Base-by-base conservation (phyloP, 306 rosid species). In the Cicer arietinum region DNA sequence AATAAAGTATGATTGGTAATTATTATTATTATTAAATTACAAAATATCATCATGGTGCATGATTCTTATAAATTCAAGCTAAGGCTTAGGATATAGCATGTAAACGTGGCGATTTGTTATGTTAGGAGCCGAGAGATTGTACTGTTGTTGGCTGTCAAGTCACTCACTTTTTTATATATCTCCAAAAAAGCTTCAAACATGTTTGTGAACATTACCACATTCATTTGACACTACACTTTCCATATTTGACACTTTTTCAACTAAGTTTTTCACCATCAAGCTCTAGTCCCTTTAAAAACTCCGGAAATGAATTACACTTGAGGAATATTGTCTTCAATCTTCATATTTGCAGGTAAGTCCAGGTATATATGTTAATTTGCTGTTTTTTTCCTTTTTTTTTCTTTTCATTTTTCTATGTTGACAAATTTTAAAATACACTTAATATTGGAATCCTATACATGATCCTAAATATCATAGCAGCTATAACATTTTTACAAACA, bases 331-430 rank as follows among this genome's bases (percentile, higher is more conserved):
- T 72, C 73, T 59, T 64, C 47, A 54, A 39, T 65, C 50, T 51
- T 63, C 65, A 66, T 54, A 45, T 35, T 57, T 60, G 51, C 51
- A 25, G 52, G 77, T 69, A 78, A 69, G 72, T 82, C 47, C 79
- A 66, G 7, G 3, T 69, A 47, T 14, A 14, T 69, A 3, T 43
- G 5, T 43, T 59, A 2, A 12, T 43, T 65, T 63, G 3, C 13
- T 64, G 10, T n/a, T 11, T 66, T 16, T 20, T 20, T 6, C 1
- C 14, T 6, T 16, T 5, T 6, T 53, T 41, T 17, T 53, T 39
- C 2, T 6, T 40, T 41, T 17, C 39, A 37, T 8, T n/a, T 73
- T 58, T 14, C 14, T 57, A 46, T 1, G 9, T 59, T 13, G 13
- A 37, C 46, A 67, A 45, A 53, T 8, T 25, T 65, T 7, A 57